Evolutionary conservation across 2,329 filamentous ascomycete species (phyloP).

Genomic region (Pseudonectria buxi): DNA sequence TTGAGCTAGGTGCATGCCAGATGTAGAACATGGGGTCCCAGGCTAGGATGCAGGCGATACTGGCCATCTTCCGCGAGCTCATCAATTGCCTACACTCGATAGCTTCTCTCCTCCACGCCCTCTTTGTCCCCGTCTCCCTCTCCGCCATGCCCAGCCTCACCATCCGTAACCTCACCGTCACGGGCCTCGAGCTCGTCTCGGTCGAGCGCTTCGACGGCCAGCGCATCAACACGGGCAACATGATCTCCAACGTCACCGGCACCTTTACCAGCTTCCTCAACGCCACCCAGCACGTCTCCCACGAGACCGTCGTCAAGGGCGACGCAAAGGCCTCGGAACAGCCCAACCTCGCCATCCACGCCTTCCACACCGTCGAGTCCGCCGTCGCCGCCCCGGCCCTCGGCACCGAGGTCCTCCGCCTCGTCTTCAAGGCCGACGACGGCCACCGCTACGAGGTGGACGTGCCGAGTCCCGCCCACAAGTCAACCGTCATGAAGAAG

Average conservation of each 20-base stretch:
- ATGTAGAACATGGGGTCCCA: too few relatives aligned
- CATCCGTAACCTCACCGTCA: constrained; percentile 75
- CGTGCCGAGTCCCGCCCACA: constrained; percentile 54
- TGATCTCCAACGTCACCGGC: constrained; percentile 39
- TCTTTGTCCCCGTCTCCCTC: neutral
- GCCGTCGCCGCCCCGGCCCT: constrained; percentile 54
- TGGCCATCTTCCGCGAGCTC: too few relatives aligned
- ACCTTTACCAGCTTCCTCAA: constrained; percentile 39
- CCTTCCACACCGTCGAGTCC: constrained; percentile 56
- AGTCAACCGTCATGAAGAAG: constrained; percentile 54
- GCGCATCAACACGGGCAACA: constrained; percentile 34
- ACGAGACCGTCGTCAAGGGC: constrained; percentile 40
- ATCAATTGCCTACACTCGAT: too few relatives aligned
- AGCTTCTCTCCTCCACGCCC: neutral
- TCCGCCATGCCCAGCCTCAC: constrained; percentile 49
- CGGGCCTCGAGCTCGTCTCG: constrained; percentile 62
- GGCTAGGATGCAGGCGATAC: too few relatives aligned
- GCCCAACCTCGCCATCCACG: constrained; percentile 55
- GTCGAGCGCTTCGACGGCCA: constrained; percentile 65
- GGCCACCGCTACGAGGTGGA: constrained; percentile 62
- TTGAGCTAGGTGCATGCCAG: too few relatives aligned
- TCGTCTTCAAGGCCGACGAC: constrained; percentile 63
- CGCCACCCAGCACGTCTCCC: constrained; percentile 28
- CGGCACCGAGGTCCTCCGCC: constrained; percentile 60
- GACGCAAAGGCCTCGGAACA: constrained; percentile 56